Evolutionary conservation across 2,329 filamentous ascomycete species (phyloP).

Genomic region (Byssochlamys sp.): DNA sequence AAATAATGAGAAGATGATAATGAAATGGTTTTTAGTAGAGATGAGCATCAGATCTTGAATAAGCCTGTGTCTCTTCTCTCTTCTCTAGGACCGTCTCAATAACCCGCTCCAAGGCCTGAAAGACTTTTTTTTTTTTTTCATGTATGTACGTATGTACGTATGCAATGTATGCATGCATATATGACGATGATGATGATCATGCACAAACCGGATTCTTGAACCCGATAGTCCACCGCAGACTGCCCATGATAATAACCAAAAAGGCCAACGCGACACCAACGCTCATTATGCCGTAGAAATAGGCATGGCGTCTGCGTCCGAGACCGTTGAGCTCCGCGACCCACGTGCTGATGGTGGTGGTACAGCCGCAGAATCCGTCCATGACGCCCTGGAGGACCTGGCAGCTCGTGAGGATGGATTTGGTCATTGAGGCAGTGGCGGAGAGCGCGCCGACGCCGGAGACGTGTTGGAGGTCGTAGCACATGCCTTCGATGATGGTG

Average conservation of each 20-base stretch:
- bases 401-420: constrained; percentile 42
- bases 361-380: constrained; percentile 59
- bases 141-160: no score
- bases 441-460: constrained; percentile 36
- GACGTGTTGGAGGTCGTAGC: constrained; percentile 67
- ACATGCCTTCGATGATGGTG: constrained; percentile 63
- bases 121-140: no score
- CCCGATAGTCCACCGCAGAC: constrained; percentile 44
- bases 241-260: constrained; percentile 47
- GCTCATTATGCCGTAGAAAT: constrained; percentile 47
- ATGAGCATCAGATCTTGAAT: no score
- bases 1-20: not conserved
- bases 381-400: constrained; percentile 58
- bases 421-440: constrained; percentile 31
- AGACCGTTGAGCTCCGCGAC: constrained; percentile 51
- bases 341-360: constrained; percentile 61
- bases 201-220: constrained; percentile 26
- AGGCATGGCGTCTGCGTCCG: constrained; percentile 47
- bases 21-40: not conserved
- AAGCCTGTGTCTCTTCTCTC: no score
- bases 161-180: no score
- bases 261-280: constrained; percentile 40
- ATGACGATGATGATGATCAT: not conserved
- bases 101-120: no score
- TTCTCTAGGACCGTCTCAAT: no score